Evolutionary conservation across 495 filamentous ascomycete species (phyloP), one percentile per base, ranked within the genome.

Genomic region (Aspergillus sclerotioniger): DNA sequence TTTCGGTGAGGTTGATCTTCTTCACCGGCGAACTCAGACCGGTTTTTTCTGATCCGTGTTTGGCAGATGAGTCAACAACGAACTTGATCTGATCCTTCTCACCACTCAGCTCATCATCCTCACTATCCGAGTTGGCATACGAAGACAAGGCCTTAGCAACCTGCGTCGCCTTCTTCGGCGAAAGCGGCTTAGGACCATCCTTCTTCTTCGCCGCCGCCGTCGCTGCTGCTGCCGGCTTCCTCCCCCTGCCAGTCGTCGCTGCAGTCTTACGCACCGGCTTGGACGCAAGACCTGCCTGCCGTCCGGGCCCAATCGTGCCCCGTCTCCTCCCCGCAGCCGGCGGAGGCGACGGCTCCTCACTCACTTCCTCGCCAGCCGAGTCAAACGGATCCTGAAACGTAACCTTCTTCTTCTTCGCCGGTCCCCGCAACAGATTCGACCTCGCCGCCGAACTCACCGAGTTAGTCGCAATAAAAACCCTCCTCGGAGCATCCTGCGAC

Each of bases 121-220:
- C 80, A 3, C 70, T 72, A 57, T 78, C 74, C 3, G 70, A 76
- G 58, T 70, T 75, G 0, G 67, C 69, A 50, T 76, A 79, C 1
- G 71, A 65, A 7, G 74, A 71, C 8, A 75, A 62, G 9, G 71
- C 70, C 59, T 80, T 82, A 21, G 79, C 74, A 28, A 83, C 70
- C 55, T 84, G 81, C 43, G 71, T 80, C 29, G 73, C 69, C 62
- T 83, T 84, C 68, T 84, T 83, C 6, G 82, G 82, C 7, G 82
- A 83, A n/a, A 84, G 62, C 25, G 80, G 80, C 52, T 78, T 69
- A 17, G 61, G 33, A 0, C 54, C 57, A 37, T 50, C 63, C 33
- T 75, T 63, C 39, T 76, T 72, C 49, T 74, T 72, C 6, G 67
- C 15, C 5, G 35, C 35, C 35, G 35, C 35, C 35, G 35, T 13